A percentile compares a stretch with the other conserved stretches of the same genome.
phyloP scores from a whole-genome alignment of 306 rosid genomes.

The Argentina anserina region DNA sequence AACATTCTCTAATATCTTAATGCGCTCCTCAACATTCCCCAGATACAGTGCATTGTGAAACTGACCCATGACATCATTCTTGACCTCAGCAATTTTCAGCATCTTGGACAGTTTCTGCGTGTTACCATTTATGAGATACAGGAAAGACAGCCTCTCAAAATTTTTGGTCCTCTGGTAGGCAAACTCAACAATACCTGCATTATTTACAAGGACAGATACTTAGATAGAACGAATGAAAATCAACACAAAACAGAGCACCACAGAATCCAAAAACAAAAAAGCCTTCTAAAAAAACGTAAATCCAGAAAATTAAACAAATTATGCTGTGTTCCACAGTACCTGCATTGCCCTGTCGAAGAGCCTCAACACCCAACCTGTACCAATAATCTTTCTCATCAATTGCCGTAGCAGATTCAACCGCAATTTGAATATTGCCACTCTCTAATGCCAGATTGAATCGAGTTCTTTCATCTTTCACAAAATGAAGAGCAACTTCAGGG shows the following conservation, averaged over 20 bases:
- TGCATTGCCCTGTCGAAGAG: constrained; percentile 92
- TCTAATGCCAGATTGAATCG: constrained; percentile 87
- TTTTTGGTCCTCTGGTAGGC: constrained; percentile 94
- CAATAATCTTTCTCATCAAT: constrained; percentile 94
- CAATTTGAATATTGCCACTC: constrained; percentile 93
- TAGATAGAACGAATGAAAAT: neutral
- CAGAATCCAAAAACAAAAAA: neutral
- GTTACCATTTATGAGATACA: constrained; percentile 84
- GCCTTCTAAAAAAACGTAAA: no score
- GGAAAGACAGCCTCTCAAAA: constrained; percentile 87
- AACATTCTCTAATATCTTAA: constrained; percentile 81
- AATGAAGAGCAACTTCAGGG: constrained; percentile 95
- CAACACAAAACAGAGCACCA: neutral
- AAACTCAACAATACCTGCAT: constrained; percentile 85
- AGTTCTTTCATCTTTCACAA: constrained; percentile 88
- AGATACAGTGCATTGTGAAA: constrained; percentile 87
- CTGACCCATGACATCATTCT: constrained; percentile 96
- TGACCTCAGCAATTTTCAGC: constrained; percentile 95
- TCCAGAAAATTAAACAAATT: neutral
- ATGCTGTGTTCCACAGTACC: constrained; percentile 54
- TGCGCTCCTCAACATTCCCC: constrained; percentile 74
- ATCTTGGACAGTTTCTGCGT: constrained; percentile 80
- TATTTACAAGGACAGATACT: constrained; percentile 2
- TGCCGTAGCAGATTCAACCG: constrained; percentile 88
- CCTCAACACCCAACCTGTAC: constrained; percentile 89